These are phyloP conservation scores for Imleria badia DNA, from an alignment of 768 basidiomycete species.

Conservation along the genomic window DNA sequence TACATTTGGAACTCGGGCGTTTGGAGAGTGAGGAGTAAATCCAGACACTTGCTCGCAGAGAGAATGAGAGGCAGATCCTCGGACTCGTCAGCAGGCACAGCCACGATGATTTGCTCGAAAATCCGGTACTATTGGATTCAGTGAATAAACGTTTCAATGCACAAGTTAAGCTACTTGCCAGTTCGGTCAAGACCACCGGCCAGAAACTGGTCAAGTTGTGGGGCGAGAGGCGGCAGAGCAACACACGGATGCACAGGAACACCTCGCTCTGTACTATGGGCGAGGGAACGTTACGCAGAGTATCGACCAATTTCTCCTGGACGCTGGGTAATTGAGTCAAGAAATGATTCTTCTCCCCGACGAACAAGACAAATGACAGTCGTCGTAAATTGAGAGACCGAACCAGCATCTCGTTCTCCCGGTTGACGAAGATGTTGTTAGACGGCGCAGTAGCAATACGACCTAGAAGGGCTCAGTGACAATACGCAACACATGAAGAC, in stretches of 20 bases:
- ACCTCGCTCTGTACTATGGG: conserved; percentile 92
- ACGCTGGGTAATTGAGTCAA: conserved; percentile 86
- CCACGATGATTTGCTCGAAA: conserved; percentile 76
- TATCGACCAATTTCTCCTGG: conserved; percentile 97
- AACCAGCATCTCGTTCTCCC: conserved; percentile 89
- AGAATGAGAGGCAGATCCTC: conserved; percentile 83
- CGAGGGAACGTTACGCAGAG: conserved; percentile 74
- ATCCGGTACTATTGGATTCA: conserved; percentile 69
- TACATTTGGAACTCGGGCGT: conserved; percentile 99
- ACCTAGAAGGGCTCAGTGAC: conserved; percentile 41
- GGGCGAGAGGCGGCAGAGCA: conserved; percentile 86
- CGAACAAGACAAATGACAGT: conserved; percentile 81
- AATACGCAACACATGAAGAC: conserved; percentile 29
- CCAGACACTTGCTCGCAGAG: conserved; percentile 91
- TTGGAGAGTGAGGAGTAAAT: conserved; percentile 88
- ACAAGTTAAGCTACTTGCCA: conserved; percentile 48
- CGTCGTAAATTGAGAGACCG: conserved; percentile 86
- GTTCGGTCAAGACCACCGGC: conserved; percentile 92
- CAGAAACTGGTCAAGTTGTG: conserved; percentile 95
- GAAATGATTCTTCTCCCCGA: conserved; percentile 90
- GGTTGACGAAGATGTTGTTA: conserved; percentile 93
- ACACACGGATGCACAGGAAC: conserved; percentile 87
- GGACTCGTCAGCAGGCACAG: conserved; percentile 75
- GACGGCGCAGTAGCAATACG: conserved; percentile 83
- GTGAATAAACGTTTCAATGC: background rate